phyloP scores from a whole-genome alignment of 2,329 filamentous ascomycete genomes.

The Neopestalotiopsis sp. region DNA sequence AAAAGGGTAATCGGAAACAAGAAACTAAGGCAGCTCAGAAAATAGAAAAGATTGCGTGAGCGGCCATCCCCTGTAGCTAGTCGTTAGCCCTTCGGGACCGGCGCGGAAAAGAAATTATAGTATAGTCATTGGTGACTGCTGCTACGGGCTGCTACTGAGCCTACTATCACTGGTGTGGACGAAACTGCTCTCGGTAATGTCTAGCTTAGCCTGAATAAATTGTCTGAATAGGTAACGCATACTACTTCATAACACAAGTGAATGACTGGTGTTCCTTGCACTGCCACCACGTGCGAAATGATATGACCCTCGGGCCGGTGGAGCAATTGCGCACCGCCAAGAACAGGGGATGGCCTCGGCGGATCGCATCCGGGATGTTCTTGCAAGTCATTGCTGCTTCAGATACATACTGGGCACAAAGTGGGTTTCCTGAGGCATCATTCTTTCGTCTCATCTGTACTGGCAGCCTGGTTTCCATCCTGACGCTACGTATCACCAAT shows the following conservation, averaged over 20 bases:
- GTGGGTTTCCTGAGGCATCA: too few species aligned
- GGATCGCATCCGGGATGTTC: not conserved
- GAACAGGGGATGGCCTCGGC: not conserved
- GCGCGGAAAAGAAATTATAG: not conserved
- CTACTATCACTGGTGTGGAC: not conserved
- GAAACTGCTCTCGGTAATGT: not conserved
- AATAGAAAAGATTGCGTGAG: not conserved
- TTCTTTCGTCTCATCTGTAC: too few species aligned
- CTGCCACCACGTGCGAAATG: conserved; percentile 1
- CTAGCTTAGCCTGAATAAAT: not conserved
- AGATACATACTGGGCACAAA: not conserved
- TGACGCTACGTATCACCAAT: too few species aligned
- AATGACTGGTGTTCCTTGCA: not conserved
- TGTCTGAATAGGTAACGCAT: not conserved
- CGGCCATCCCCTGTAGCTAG: not conserved
- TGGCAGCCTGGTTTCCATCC: too few species aligned
- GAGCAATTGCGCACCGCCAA: not conserved
- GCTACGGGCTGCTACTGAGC: too few species aligned
- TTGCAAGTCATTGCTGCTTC: not conserved
- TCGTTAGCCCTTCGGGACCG: not conserved
- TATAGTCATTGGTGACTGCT: too few species aligned
- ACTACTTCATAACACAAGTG: not conserved
- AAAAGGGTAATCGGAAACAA: conserved; percentile 1
- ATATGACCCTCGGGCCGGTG: not conserved
- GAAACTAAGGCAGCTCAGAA: not conserved